Base-by-base conservation (phyloP, 768 basidiomycete species). In the Dacryopinax primogenitus region DNA sequence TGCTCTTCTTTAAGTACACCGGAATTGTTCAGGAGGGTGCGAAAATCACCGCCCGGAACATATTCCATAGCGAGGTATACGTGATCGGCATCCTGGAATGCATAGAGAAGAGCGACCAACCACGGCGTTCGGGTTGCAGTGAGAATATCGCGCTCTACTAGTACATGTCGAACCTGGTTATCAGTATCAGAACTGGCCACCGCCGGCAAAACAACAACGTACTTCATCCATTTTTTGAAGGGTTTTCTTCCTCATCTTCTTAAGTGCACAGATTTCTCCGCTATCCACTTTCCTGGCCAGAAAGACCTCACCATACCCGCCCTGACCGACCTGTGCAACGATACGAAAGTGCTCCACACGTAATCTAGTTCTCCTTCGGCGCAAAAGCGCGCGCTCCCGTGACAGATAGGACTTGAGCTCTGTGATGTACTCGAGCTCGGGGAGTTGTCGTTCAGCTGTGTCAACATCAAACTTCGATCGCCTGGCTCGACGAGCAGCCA, bases 11-110 rank as follows among this genome's bases (percentile, higher is more conserved):
- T 95, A 66, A 99, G 81, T 1, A 98, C 92, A 33, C 96, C 96
- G 0, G 94, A 93, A 74, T 97, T 99, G 77, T 97, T 99, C 37
- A 99, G 81, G 37, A 99, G 82, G 0, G 96, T 99, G 18, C 96
- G 84, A 79, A 99, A 99, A 73, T 99, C 96, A 62, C 96, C 96
- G 23, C 96, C 96, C 0, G 94, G 93, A 18, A 98, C 94, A 73
- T 96, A 98, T 79, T 98, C 94, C 95, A 98, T 98, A 1, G 95
- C 95, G 51, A 98, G 87, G 73, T 94, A 98, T 18, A 98, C 92
- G 70, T 89, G 81, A 64, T 88, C 81, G 0, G 84, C 78, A 72
- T 99, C 95, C 76, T 99, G 96, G 77, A 99, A 99, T 1, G 96
- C 96, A 72, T 99, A 99, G 2, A 99, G 78, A 7, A 99, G 79